A percentile compares a stretch with the other conserved stretches of the same genome.
phyloP scores from a whole-genome alignment of 1,284 basidiomycete genomes.

The Macrocybe sp. region DNA sequence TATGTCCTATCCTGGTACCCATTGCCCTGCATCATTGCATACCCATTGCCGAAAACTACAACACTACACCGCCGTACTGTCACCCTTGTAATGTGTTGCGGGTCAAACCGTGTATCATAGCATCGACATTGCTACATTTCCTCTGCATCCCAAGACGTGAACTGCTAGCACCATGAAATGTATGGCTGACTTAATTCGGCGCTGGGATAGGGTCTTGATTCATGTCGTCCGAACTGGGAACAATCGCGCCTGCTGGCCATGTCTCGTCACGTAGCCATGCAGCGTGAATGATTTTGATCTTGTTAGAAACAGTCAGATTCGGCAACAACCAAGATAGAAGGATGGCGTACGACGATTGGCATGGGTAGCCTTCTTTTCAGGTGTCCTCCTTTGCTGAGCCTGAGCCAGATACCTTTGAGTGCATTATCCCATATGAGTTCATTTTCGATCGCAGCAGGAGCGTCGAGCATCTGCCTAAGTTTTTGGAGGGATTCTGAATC shows the following conservation, averaged over 20 bases:
- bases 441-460: slow-evolving; percentile 41
- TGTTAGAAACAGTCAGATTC: slow-evolving; percentile 12
- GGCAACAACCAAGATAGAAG: slow-evolving; percentile 6
- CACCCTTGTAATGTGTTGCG: no score
- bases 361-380: slow-evolving; percentile 59
- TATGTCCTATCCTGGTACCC: no score
- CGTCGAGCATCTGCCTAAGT: slow-evolving; percentile 48
- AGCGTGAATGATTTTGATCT: slow-evolving; percentile 69
- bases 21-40: background rate
- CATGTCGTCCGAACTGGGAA: slow-evolving; percentile 55
- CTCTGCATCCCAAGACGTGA: no score
- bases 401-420: slow-evolving; percentile 58
- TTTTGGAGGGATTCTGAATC: slow-evolving; percentile 32
- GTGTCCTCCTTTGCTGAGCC: slow-evolving; percentile 48
- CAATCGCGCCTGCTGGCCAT: slow-evolving; percentile 59
- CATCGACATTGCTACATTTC: no score
- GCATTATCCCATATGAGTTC: slow-evolving; percentile 54
- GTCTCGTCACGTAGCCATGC: slow-evolving; percentile 72
- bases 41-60: background rate
- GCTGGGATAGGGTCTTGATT: no score
- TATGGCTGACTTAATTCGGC: no score
- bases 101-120: no score
- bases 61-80: background rate
- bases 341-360: slow-evolving; percentile 49
- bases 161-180: no score